Evolutionary conservation across 2,329 filamentous ascomycete genomes (phyloP).

Genomic region (Thelonectria rubi): DNA sequence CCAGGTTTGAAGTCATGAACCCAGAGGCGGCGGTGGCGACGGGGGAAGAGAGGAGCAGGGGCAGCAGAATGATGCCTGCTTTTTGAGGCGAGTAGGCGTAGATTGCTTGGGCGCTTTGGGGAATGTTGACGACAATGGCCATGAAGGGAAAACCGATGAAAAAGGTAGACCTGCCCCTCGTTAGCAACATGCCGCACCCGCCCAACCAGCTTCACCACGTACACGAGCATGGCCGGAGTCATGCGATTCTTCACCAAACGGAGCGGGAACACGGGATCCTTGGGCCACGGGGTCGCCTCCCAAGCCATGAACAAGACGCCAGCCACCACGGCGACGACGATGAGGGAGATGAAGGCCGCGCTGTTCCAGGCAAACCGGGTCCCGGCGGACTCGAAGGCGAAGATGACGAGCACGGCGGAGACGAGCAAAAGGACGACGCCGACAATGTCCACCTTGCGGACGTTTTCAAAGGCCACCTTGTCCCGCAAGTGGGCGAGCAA

Average conservation of each 20-base stretch:
- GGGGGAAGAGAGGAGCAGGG: conserved; percentile 26
- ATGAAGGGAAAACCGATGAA: conserved; percentile 30
- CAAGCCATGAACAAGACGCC: conserved; percentile 23
- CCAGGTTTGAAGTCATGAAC: conserved; percentile 19
- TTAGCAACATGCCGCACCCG: neutral
- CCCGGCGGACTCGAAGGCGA: conserved; percentile 56
- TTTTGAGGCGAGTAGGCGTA: conserved; percentile 19
- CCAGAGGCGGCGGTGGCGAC: conserved; percentile 25
- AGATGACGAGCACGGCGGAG: conserved; percentile 55
- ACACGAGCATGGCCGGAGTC: conserved; percentile 4
- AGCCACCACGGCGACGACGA: conserved; percentile 16
- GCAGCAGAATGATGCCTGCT: conserved; percentile 23
- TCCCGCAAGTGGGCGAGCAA: conserved; percentile 1
- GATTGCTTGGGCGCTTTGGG: conserved; percentile 26
- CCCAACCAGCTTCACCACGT: neutral
- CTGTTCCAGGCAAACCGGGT: conserved; percentile 54
- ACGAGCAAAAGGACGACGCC: conserved; percentile 49
- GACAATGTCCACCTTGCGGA: conserved; percentile 28
- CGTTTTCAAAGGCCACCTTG: conserved; percentile 3
- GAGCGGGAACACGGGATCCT: conserved; percentile 25
- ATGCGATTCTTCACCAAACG: conserved; percentile 2
- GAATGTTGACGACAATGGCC: conserved; percentile 29
- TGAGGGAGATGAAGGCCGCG: conserved; percentile 47
- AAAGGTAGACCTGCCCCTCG: neutral
- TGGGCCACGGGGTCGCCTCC: conserved; percentile 15